Evolutionary conservation across 2,329 filamentous ascomycete genomes (phyloP).

Genomic region (Gremmenia infestans): DNA sequence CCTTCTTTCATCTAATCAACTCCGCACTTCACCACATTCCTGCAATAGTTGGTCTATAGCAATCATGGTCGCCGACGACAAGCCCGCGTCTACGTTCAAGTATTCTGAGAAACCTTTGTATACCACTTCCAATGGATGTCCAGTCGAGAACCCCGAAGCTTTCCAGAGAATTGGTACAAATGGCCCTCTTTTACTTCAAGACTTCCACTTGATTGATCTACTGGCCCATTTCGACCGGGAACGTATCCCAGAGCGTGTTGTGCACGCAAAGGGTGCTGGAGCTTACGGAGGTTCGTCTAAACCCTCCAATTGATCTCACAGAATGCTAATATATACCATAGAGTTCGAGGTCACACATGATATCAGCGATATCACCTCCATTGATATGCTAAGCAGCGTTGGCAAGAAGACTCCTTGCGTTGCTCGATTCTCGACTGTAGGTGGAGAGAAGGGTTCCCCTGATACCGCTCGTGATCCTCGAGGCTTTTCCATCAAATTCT

Average conservation of each 20-base stretch:
- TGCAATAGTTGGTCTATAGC: constrained; percentile 1
- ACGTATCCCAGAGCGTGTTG: constrained; percentile 49
- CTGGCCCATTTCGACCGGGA: constrained; percentile 51
- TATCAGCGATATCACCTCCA: constrained; percentile 22
- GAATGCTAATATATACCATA: constrained; percentile 11
- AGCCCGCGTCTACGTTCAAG: constrained; percentile 42
- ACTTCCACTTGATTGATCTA: constrained; percentile 61
- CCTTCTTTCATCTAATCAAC: not conserved
- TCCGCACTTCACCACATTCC: no score
- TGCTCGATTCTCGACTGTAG: constrained; percentile 67
- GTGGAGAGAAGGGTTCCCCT: constrained; percentile 62
- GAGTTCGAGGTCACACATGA: constrained; percentile 31
- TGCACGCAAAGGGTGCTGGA: constrained; percentile 55
- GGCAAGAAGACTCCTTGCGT: constrained; percentile 67
- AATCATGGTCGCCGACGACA: constrained; percentile 41
- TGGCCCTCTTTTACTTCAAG: constrained; percentile 57
- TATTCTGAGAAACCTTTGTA: constrained; percentile 56
- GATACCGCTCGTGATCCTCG: constrained; percentile 63
- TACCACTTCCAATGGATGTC: constrained; percentile 55
- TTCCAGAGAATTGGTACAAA: constrained; percentile 50
- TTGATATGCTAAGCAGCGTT: constrained; percentile 42
- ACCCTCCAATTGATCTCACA: not conserved
- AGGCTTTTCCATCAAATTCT: constrained; percentile 67
- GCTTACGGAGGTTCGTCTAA: constrained; percentile 27
- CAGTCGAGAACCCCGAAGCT: constrained; percentile 48